Conservation (phyloP, 1,284 basidiomycete species). For the Apiotrichum sp. region DNA sequence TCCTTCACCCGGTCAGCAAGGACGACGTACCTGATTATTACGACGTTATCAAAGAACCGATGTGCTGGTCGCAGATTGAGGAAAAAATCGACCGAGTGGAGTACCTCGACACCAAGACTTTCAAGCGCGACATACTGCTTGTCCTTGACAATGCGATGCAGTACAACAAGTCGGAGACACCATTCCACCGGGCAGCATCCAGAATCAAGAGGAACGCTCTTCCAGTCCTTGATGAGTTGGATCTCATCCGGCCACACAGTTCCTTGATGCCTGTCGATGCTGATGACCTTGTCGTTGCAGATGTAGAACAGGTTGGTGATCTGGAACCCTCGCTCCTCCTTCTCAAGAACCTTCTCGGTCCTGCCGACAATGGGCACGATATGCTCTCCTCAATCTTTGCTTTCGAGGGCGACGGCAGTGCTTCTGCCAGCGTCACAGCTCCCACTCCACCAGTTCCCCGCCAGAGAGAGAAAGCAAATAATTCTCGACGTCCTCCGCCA, state of each 20-base stretch:
- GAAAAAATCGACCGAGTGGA: conserved; percentile 67
- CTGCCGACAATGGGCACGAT: conserved; percentile 42
- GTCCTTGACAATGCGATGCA: conserved; percentile 78
- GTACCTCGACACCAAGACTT: conserved; percentile 68
- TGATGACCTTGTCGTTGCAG: not conserved
- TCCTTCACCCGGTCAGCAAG: conserved; percentile 73
- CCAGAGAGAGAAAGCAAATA: no score
- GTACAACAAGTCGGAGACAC: conserved; percentile 74
- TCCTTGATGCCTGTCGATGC: not conserved
- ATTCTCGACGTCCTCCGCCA: no score
- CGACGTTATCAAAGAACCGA: conserved; percentile 76
- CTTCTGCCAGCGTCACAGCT: not conserved
- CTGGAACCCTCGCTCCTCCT: conserved; percentile 60
- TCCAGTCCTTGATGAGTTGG: conserved; percentile 59
- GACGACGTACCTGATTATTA: conserved; percentile 86
- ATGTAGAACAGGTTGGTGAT: conserved; percentile 51
- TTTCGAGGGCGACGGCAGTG: conserved; percentile 56
- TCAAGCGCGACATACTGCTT: conserved; percentile 77
- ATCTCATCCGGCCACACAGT: conserved; percentile 31
- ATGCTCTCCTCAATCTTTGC: conserved; percentile 63
- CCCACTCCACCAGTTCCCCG: no score
- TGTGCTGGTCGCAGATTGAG: conserved; percentile 82
- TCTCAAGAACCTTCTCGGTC: conserved; percentile 20
- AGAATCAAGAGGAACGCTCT: conserved; percentile 59
- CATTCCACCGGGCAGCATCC: conserved; percentile 66